Evolutionary conservation across 495 filamentous ascomycete species (phyloP).

Genomic region (Tuber calosporum): DNA sequence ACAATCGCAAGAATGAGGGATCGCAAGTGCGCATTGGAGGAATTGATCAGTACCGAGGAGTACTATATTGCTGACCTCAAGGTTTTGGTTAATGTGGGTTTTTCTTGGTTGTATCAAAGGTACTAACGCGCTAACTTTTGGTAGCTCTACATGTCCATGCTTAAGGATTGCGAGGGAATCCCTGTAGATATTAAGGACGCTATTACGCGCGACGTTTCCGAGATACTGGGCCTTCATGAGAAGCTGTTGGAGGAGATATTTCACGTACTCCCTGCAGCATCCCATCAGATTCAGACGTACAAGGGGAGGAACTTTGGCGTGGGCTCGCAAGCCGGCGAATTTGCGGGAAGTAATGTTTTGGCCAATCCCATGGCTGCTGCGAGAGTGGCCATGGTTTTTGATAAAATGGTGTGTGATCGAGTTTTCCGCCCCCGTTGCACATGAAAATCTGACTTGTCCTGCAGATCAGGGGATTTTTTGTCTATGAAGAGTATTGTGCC

Average conservation of each 20-base stretch:
- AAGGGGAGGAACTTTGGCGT: constrained; percentile 58
- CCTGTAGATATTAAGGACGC: constrained; percentile 52
- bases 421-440: not conserved
- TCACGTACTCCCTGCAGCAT: constrained; percentile 49
- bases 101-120: constrained; percentile 1
- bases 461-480: constrained; percentile 71
- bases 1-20: constrained; percentile 63
- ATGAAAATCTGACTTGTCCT: not conserved
- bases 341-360: constrained; percentile 49
- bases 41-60: constrained; percentile 77
- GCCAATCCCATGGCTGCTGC: constrained; percentile 65
- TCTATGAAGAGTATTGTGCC: constrained; percentile 79
- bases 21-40: constrained; percentile 69
- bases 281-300: constrained; percentile 45
- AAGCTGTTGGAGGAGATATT: constrained; percentile 61
- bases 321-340: constrained; percentile 49
- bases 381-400: constrained; percentile 70
- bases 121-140: constrained; percentile 24
- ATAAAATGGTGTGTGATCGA: constrained; percentile 54
- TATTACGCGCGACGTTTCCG: constrained; percentile 60
- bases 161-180: constrained; percentile 42
- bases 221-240: constrained; percentile 66
- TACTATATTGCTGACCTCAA: constrained; percentile 81
- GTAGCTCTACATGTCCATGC: constrained; percentile 49
- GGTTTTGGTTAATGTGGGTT: constrained; percentile 70